A percentile compares a stretch with the other conserved stretches of the same genome.
Conservation (phyloP, 495 filamentous ascomycete genomes). For the Cryomyces antarcticus region DNA sequence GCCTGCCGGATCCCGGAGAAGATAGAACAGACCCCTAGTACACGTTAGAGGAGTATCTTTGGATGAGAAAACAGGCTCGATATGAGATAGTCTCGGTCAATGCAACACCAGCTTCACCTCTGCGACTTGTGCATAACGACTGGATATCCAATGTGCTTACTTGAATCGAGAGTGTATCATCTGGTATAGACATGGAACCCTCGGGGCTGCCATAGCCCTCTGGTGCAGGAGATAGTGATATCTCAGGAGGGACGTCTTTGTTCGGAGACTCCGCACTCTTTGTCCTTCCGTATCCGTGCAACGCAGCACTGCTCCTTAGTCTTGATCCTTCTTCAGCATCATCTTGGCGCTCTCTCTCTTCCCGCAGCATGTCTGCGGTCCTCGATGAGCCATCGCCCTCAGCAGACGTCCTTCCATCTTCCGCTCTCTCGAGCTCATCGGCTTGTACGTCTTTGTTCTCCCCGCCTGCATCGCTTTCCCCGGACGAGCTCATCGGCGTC, state of each 20-base stretch:
- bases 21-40: slow-evolving; percentile 61
- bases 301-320: too few relatives aligned
- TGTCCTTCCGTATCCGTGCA: too few relatives aligned
- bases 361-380: too few relatives aligned
- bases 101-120: too few relatives aligned
- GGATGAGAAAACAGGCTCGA: not conserved
- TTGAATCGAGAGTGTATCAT: slow-evolving; percentile 77
- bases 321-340: too few relatives aligned
- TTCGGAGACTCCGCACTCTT: not conserved
- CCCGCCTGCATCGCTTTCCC: slow-evolving; percentile 15
- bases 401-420: too few relatives aligned
- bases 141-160: slow-evolving; percentile 25
- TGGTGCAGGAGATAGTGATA: not conserved
- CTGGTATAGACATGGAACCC: slow-evolving; percentile 48
- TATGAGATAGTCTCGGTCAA: too few relatives aligned
- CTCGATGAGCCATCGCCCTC: too few relatives aligned
- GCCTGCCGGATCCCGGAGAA: slow-evolving; percentile 46
- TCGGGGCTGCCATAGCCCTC: slow-evolving; percentile 10
- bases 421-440: too few relatives aligned
- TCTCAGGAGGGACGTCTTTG: not conserved
- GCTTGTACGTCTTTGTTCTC: not conserved
- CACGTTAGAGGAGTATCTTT: slow-evolving; percentile 12
- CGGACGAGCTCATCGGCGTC: slow-evolving; percentile 21
- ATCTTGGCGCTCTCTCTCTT: too few relatives aligned
- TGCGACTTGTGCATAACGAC: not conserved